Conservation (phyloP, 202 grass and related monocot species). For the Dendrocalamus latiflorus region DNA sequence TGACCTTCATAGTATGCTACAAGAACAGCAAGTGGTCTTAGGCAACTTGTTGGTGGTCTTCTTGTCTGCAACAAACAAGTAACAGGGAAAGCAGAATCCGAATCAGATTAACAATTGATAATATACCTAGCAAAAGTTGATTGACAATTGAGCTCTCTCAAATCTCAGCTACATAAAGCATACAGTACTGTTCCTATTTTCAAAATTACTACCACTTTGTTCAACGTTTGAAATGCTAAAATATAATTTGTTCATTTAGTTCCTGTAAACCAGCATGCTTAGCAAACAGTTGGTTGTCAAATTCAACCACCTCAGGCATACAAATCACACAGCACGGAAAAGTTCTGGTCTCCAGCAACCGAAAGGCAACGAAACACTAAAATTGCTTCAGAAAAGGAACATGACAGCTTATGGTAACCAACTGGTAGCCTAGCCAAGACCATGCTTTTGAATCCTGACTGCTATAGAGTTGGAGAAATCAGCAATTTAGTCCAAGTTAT, state of each 20-base stretch:
- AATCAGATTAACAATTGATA: conserved; percentile 9
- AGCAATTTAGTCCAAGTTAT: background rate
- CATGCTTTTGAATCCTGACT: background rate
- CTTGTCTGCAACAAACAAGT: conserved; percentile 41
- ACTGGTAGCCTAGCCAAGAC: background rate
- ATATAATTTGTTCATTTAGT: background rate
- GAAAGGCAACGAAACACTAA: background rate
- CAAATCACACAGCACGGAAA: background rate
- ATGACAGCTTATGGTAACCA: background rate
- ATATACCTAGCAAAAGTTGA: background rate
- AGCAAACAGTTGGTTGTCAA: background rate
- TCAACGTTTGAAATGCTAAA: background rate
- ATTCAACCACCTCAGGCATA: background rate
- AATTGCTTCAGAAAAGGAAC: background rate
- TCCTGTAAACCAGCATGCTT: background rate
- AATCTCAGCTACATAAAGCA: background rate
- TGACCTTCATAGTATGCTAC: conserved; percentile 41
- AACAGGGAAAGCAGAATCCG: background rate
- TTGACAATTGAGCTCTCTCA: background rate
- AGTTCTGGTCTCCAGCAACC: background rate
- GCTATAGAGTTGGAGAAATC: background rate
- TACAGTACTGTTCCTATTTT: background rate
- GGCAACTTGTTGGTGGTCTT: conserved; percentile 48
- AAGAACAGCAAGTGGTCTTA: conserved; percentile 52
- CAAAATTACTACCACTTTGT: background rate